A percentile compares a stretch with the other conserved stretches of the same genome.
Conservation (phyloP, 176 grass and related monocot genomes). For the Oryza officinalis region DNA sequence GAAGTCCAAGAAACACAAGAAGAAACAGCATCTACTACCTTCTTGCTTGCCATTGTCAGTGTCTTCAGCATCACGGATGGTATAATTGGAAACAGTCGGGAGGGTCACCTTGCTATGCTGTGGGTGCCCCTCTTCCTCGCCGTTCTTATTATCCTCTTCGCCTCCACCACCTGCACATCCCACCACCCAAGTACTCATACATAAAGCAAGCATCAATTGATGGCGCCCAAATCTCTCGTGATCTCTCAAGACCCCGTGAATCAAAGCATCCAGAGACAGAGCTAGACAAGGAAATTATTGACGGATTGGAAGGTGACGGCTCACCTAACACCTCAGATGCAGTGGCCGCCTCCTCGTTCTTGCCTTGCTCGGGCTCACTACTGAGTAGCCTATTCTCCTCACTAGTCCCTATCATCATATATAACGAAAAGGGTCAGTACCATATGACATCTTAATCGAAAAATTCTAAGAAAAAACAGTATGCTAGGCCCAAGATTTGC, state of each 20-base stretch:
- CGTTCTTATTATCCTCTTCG: constrained; percentile 24
- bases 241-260: constrained; percentile 25
- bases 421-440: neutral
- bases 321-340: constrained; percentile 41
- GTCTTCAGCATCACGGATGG: constrained; percentile 67
- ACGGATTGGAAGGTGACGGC: constrained; percentile 23
- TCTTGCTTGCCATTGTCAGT: constrained; percentile 38
- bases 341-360: neutral
- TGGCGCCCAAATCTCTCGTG: constrained; percentile 10
- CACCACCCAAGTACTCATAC: constrained; percentile 29
- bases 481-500: constrained; percentile 20
- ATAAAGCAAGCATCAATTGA: constrained; percentile 35
- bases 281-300: constrained; percentile 39
- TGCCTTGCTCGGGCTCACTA: constrained; percentile 35
- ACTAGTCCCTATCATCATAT: constrained; percentile 9
- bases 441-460: constrained; percentile 18
- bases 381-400: constrained; percentile 27
- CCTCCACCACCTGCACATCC: constrained; percentile 47
- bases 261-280: constrained; percentile 22
- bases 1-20: constrained; percentile 15
- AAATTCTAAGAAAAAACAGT: constrained; percentile 17
- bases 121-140: constrained; percentile 35
- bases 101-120: constrained; percentile 64
- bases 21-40: constrained; percentile 31
- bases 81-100: constrained; percentile 85